Evolutionary conservation across 139 green algal species (phyloP).

Genomic region (Coccomyxa sp.): DNA sequence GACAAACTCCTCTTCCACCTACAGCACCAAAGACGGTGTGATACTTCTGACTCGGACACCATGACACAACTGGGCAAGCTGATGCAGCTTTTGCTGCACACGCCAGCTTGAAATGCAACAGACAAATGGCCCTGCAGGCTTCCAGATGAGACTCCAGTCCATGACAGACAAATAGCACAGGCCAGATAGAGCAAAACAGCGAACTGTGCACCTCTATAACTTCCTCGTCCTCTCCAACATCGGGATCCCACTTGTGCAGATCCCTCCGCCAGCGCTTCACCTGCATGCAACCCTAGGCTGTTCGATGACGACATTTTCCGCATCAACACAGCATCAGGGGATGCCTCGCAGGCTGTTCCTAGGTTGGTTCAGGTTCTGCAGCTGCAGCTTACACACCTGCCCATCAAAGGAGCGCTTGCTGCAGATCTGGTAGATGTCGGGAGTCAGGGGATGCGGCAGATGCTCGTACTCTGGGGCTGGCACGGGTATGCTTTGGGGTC

Average conservation of each 20-base stretch:
- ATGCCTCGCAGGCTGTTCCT: background rate
- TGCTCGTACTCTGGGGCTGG: too few species aligned
- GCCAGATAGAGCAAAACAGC: background rate
- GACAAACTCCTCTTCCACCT: background rate
- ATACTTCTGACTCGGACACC: too few species aligned
- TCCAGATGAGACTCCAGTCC: background rate
- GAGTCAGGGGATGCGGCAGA: background rate
- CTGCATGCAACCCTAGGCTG: too few species aligned
- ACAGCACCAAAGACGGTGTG: too few species aligned
- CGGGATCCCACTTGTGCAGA: background rate
- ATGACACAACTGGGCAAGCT: too few species aligned
- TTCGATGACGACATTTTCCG: too few species aligned
- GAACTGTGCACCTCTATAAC: background rate
- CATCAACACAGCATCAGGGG: background rate
- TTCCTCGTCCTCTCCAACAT: background rate
- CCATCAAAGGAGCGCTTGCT: background rate
- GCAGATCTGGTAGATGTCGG: background rate
- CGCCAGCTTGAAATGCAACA: background rate
- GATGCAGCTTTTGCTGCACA: too few species aligned
- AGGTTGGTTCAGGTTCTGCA: too few species aligned
- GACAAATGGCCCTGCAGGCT: background rate
- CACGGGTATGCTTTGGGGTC: too few species aligned
- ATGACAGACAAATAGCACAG: background rate
- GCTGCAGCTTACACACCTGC: background rate
- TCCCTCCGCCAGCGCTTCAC: background rate